Percentiles rank a stretch among this genome's conserved stretches.
Evolutionary conservation across 495 filamentous ascomycete genomes (phyloP).

Genomic region (Cudoniella acicularis): DNA sequence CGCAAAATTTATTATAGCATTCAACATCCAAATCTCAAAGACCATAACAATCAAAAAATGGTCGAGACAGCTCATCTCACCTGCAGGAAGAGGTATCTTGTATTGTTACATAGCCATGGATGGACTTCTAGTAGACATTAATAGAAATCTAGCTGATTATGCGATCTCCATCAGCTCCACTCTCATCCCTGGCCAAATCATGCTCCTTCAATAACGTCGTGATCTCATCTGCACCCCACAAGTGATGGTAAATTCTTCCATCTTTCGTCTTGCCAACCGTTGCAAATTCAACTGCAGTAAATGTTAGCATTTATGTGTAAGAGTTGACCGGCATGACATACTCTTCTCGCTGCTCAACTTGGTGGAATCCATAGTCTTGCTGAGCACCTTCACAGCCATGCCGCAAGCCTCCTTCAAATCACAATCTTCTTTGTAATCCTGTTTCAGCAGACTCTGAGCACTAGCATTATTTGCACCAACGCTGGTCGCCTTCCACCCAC

Average conservation of each 20-base stretch:
- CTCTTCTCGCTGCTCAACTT: slow-evolving; percentile 99
- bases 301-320: slow-evolving; percentile 11
- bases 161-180: slow-evolving; percentile 49
- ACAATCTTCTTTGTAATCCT: slow-evolving; percentile 98
- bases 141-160: slow-evolving; percentile 25
- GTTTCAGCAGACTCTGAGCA: slow-evolving; percentile 95
- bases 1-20: not conserved
- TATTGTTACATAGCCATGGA: slow-evolving; percentile 22
- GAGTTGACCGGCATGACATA: slow-evolving; percentile 39
- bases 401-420: slow-evolving; percentile 93
- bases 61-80: not conserved
- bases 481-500: slow-evolving; percentile 98
- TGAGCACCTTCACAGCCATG: slow-evolving; percentile 96
- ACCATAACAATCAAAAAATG: not conserved
- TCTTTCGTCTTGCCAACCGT: slow-evolving; percentile 93
- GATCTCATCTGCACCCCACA: slow-evolving; percentile 98
- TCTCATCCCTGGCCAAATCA: slow-evolving; percentile 85
- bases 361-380: slow-evolving; percentile 99
- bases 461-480: slow-evolving; percentile 97
- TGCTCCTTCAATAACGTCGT: slow-evolving; percentile 91
- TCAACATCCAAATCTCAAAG: not conserved
- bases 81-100: slow-evolving; percentile 11
- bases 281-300: slow-evolving; percentile 85
- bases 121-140: not conserved
- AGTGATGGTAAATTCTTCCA: slow-evolving; percentile 94